Evolutionary conservation across 2,329 filamentous ascomycete species (phyloP).

Genomic region (Apiospora hydei): DNA sequence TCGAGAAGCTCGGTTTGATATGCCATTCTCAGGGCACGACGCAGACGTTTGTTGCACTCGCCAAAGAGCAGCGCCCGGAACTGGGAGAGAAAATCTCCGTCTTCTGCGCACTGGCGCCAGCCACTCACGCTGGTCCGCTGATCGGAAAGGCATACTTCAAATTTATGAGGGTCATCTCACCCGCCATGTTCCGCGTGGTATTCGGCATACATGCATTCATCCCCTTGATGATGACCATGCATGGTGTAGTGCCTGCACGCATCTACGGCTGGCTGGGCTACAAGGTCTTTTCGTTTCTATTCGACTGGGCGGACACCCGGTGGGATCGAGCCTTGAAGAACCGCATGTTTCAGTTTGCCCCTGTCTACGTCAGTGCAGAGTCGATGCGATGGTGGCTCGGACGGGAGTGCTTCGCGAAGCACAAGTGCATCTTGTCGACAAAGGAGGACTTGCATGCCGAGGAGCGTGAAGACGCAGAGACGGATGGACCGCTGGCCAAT

Average conservation of each 20-base stretch:
- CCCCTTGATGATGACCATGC: constrained; percentile 90
- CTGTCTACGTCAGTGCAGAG: constrained; percentile 88
- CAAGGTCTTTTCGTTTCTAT: constrained; percentile 87
- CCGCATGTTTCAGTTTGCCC: constrained; percentile 91
- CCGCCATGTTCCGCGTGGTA: constrained; percentile 76
- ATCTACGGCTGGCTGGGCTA: constrained; percentile 87
- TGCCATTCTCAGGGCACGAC: constrained; percentile 93
- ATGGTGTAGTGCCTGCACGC: constrained; percentile 66
- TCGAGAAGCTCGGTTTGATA: constrained; percentile 81
- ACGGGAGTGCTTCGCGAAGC: constrained; percentile 77
- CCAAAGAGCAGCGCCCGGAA: constrained; percentile 88
- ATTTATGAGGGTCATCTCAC: constrained; percentile 84
- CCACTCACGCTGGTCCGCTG: constrained; percentile 86
- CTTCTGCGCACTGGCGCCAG: constrained; percentile 90
- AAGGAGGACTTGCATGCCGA: constrained; percentile 71
- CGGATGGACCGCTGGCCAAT: constrained; percentile 43
- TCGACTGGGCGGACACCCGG: constrained; percentile 82
- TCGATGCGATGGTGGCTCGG: constrained; percentile 97
- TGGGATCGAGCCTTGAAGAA: constrained; percentile 84
- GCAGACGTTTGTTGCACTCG: constrained; percentile 84
- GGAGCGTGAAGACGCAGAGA: constrained; percentile 64
- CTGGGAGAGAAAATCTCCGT: constrained; percentile 83
- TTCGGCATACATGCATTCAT: constrained; percentile 96
- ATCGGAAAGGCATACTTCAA: constrained; percentile 91
- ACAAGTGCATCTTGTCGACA: constrained; percentile 87